phyloP scores from a whole-genome alignment of 805 yeast species.

The Jamesozyma lodderae region DNA sequence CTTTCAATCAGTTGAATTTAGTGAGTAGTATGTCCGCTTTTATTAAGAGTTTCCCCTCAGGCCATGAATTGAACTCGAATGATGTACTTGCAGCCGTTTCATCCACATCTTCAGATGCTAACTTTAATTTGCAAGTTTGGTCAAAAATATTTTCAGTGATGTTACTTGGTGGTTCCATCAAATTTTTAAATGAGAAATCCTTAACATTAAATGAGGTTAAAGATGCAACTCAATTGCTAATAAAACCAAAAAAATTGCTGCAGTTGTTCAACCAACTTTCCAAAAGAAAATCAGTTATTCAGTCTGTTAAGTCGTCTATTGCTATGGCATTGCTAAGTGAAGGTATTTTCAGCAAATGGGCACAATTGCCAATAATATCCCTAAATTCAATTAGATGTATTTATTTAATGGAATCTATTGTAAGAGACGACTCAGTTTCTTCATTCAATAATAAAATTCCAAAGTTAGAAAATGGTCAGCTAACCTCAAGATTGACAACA shows the following conservation, averaged over 20 bases:
- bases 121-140: slow-evolving; percentile 34
- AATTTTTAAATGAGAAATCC: slow-evolving; percentile 2
- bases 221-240: slow-evolving; percentile 2
- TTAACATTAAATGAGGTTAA: background rate
- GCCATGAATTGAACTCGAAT: slow-evolving; percentile 28
- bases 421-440: slow-evolving; percentile 10
- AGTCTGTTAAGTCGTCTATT: slow-evolving; percentile 27
- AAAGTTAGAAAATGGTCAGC: slow-evolving; percentile 8
- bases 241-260: background rate
- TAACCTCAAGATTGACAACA: slow-evolving; percentile 14
- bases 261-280: background rate
- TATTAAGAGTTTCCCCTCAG: slow-evolving; percentile 30
- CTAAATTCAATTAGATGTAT: slow-evolving; percentile 32
- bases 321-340: slow-evolving; percentile 38
- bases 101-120: slow-evolving; percentile 6
- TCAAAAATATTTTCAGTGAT: slow-evolving; percentile 32
- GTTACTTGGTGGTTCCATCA: slow-evolving; percentile 28
- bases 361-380: slow-evolving; percentile 17
- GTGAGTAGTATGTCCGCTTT: slow-evolving; percentile 47
- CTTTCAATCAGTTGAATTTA: slow-evolving; percentile 44
- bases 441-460: slow-evolving; percentile 14
- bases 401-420: slow-evolving; percentile 31
- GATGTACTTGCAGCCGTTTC: slow-evolving; percentile 28
- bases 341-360: slow-evolving; percentile 39
- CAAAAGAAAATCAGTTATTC: slow-evolving; percentile 3